Percentiles rank a stretch among this genome's conserved stretches.
phyloP scores from a whole-genome alignment of 139 green algal genomes.

The Tetratostichococcus sp. region DNA sequence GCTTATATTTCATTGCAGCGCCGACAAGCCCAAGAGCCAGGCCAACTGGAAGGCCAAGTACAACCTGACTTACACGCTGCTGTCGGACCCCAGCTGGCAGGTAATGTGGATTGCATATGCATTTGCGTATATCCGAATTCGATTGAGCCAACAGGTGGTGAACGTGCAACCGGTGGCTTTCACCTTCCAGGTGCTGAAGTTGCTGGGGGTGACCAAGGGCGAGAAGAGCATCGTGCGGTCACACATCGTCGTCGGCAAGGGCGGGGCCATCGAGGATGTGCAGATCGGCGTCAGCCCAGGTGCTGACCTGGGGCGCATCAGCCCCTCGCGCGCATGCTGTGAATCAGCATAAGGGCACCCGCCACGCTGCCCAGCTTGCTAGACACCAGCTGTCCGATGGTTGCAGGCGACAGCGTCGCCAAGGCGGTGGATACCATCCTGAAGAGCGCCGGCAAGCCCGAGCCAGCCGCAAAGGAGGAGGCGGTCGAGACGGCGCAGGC shows the following conservation, averaged over 20 bases:
- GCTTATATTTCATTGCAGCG: background rate
- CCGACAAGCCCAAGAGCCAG: constrained; percentile 45
- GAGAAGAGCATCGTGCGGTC: constrained; percentile 25
- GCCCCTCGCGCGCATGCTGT: too few relatives aligned
- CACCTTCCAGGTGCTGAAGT: constrained; percentile 17
- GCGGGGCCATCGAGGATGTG: background rate
- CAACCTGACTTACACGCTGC: constrained; percentile 31
- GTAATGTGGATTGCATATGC: too few relatives aligned
- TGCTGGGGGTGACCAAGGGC: constrained; percentile 27
- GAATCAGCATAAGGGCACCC: background rate
- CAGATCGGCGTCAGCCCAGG: constrained; percentile 26
- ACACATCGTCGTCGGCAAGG: constrained; percentile 5
- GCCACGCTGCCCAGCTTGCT: background rate
- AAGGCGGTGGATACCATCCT: background rate
- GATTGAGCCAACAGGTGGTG: too few relatives aligned
- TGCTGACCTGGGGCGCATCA: constrained; percentile 30
- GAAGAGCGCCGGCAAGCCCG: background rate
- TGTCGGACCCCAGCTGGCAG: constrained; percentile 26
- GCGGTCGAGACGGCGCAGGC: background rate
- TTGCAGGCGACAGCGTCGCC: background rate
- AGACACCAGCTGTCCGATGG: background rate
- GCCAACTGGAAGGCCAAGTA: constrained; percentile 43
- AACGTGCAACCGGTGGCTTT: too few relatives aligned
- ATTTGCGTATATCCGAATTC: too few relatives aligned
- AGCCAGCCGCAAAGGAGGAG: background rate